Conservation (phyloP, 2,329 filamentous ascomycete species). For the Fusarium scirpi region DNA sequence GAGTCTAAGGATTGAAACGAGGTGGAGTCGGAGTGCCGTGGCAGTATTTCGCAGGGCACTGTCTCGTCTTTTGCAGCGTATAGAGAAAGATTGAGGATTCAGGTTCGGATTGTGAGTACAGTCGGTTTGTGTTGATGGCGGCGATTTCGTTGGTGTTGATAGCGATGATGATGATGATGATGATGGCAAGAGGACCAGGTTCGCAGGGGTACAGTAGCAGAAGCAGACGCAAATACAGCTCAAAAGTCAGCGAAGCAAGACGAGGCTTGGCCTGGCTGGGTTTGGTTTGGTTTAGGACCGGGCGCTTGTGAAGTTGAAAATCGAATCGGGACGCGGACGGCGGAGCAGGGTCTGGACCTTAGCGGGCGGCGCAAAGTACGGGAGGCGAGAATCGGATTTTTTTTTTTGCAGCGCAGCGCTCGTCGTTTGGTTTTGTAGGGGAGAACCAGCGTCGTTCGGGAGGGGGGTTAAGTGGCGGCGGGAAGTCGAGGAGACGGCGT, state of each 20-base stretch:
- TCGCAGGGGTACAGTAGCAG: constrained; percentile 25
- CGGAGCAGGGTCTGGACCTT: constrained; percentile 41
- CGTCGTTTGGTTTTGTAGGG: constrained; percentile 15
- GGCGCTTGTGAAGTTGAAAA: constrained; percentile 37
- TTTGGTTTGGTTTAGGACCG: constrained; percentile 9
- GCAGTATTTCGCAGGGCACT: constrained; percentile 41
- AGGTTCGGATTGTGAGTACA: constrained; percentile 4
- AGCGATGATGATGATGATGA: neutral
- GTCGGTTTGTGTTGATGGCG: constrained; percentile 2
- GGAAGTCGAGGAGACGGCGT: constrained; percentile 36
- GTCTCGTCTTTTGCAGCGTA: constrained; percentile 20
- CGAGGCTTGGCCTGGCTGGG: constrained; percentile 37
- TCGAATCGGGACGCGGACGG: constrained; percentile 39
- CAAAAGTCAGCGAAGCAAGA: constrained; percentile 38
- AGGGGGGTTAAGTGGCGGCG: constrained; percentile 21
- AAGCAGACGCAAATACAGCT: constrained; percentile 34
- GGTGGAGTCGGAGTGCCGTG: constrained; percentile 44
- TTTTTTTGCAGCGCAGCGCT: neutral
- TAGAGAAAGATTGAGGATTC: neutral
- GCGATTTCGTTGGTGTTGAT: neutral
- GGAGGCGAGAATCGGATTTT: constrained; percentile 42
- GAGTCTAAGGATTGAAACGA: constrained; percentile 37
- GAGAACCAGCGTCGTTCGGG: constrained; percentile 26
- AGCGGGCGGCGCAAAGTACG: constrained; percentile 40
- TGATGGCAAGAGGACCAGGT: constrained; percentile 13